phyloP scores from a whole-genome alignment of 2,329 filamentous ascomycete species.

The Pleoardoris graminearum region DNA sequence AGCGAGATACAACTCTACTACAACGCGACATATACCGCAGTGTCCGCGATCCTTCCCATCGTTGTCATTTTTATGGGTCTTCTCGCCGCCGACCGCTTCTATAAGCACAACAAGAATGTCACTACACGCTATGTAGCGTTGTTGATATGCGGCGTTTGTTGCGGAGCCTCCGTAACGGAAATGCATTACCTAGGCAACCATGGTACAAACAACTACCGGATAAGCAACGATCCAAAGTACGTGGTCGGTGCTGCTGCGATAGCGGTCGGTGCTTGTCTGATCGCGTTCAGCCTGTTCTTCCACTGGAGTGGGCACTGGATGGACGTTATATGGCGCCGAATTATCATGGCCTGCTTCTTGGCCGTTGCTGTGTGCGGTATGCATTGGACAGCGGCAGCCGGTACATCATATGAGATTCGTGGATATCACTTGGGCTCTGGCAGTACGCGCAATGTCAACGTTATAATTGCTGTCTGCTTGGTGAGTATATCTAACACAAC shows the following conservation, averaged over 20 bases:
- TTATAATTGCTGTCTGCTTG: constrained; percentile 73
- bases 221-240: constrained; percentile 62
- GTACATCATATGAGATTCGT: constrained; percentile 67
- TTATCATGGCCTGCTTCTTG: constrained; percentile 67
- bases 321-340: constrained; percentile 75
- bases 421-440: constrained; percentile 48
- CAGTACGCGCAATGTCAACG: constrained; percentile 62
- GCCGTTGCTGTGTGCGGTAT: constrained; percentile 79
- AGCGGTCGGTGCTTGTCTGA: constrained; percentile 70
- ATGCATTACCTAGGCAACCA: constrained; percentile 91
- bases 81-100: constrained; percentile 60
- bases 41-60: constrained; percentile 81
- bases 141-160: constrained; percentile 66
- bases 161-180: constrained; percentile 74
- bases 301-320: constrained; percentile 76
- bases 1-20: constrained; percentile 71
- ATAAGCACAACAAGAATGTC: constrained; percentile 32
- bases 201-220: constrained; percentile 75
- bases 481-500: constrained; percentile 60
- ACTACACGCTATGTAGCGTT: constrained; percentile 38
- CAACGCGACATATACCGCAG: constrained; percentile 68
- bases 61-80: constrained; percentile 74
- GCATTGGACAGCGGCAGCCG: constrained; percentile 80
- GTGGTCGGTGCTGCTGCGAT: constrained; percentile 72
- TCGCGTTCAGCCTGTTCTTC: constrained; percentile 77